These are phyloP conservation scores for Globisporangium spinosum DNA, from an alignment of 352 stramenopile genomes.

Conservation along the genomic window DNA sequence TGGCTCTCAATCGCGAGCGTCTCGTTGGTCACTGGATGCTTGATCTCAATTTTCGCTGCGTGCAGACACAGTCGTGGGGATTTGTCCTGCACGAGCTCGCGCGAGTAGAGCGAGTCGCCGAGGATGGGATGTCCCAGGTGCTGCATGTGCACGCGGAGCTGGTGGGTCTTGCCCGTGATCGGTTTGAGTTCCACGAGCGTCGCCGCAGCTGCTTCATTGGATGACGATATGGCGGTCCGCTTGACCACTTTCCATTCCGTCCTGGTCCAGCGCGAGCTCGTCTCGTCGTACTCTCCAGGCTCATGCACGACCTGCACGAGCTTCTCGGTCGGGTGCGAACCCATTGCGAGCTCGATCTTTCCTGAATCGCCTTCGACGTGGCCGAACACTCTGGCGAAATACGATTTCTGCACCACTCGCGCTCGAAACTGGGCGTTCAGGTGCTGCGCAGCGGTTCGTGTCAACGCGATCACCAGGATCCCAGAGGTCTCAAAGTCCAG, in stretches of 20 bases:
- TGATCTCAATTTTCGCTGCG: conserved; percentile 34
- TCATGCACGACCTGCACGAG: conserved; percentile 53
- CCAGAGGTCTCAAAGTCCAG: conserved; percentile 75
- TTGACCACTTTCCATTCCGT: conserved; percentile 23
- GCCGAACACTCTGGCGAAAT: conserved; percentile 50
- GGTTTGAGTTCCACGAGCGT: conserved; percentile 66
- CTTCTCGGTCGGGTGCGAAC: conserved; percentile 36
- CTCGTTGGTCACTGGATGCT: conserved; percentile 40
- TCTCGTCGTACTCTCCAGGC: conserved; percentile 10
- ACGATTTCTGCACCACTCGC: conserved; percentile 52
- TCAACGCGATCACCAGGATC: conserved; percentile 64
- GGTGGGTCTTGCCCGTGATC: conserved; percentile 89
- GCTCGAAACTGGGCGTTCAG: conserved; percentile 69
- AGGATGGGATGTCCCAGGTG: conserved; percentile 91
- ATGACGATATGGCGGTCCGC: background rate
- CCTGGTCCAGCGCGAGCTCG: conserved; percentile 15
- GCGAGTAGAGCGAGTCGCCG: conserved; percentile 87
- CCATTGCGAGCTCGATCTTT: conserved; percentile 45
- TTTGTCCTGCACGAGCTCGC: conserved; percentile 33
- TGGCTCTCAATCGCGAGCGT: conserved; percentile 33
- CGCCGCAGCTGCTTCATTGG: background rate
- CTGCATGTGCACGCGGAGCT: conserved; percentile 93
- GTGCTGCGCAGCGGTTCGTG: conserved; percentile 47
- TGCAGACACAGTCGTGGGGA: conserved; percentile 51
- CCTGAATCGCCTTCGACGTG: conserved; percentile 26